Percentiles rank a stretch among this genome's conserved stretches.
Conservation (phyloP, 2,329 filamentous ascomycete genomes). For the Myriosclerotinia scirpicola region DNA sequence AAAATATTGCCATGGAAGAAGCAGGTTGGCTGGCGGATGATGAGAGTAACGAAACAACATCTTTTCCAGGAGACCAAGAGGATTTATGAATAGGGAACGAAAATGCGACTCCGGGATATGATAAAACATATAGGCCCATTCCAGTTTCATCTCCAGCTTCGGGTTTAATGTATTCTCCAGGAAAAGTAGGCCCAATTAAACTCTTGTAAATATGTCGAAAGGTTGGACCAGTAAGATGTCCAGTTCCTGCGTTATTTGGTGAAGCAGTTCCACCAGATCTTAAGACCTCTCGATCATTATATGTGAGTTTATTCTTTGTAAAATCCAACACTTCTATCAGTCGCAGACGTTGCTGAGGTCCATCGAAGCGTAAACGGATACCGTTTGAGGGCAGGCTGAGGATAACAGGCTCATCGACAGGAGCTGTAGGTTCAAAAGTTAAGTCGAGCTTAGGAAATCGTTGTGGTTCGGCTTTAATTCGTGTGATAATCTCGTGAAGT, state of each 20-base stretch:
- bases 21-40: slow-evolving; percentile 75
- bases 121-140: slow-evolving; percentile 80
- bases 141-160: slow-evolving; percentile 50
- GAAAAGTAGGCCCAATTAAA: slow-evolving; percentile 90
- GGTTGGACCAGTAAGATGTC: slow-evolving; percentile 59
- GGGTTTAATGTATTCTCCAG: slow-evolving; percentile 83
- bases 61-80: slow-evolving; percentile 71
- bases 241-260: slow-evolving; percentile 36
- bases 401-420: slow-evolving; percentile 72
- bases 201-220: slow-evolving; percentile 91
- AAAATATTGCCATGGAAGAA: slow-evolving; percentile 86
- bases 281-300: slow-evolving; percentile 77
- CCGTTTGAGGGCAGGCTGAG: slow-evolving; percentile 81
- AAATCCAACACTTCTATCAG: slow-evolving; percentile 92
- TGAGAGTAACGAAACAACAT: slow-evolving; percentile 84
- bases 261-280: slow-evolving; percentile 53
- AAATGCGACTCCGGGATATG: slow-evolving; percentile 92
- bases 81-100: slow-evolving; percentile 77
- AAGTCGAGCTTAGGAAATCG: slow-evolving; percentile 81
- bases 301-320: slow-evolving; percentile 76
- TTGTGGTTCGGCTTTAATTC: slow-evolving; percentile 83
- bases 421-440: slow-evolving; percentile 72
- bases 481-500: slow-evolving; percentile 83
- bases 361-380: slow-evolving; percentile 87
- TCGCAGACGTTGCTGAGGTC: slow-evolving; percentile 84